phyloP scores from a whole-genome alignment of 2,329 filamentous ascomycete genomes.

The Thielaviopsis populi region DNA sequence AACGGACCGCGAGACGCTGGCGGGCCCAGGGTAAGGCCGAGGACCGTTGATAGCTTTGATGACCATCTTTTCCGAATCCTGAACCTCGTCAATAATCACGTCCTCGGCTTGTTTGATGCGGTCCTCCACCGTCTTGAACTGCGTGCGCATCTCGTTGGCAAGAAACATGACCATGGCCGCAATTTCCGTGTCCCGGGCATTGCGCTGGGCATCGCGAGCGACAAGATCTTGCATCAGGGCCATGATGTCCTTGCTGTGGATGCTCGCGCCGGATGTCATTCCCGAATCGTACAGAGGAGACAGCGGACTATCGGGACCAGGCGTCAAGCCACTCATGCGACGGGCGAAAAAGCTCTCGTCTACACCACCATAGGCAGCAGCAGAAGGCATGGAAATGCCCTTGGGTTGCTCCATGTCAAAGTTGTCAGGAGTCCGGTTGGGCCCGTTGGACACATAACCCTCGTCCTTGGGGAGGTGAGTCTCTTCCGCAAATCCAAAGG shows the following conservation, averaged over 20 bases:
- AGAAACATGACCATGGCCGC: constrained; percentile 85
- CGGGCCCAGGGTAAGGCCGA: constrained; percentile 59
- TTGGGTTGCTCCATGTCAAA: constrained; percentile 34
- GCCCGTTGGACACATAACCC: constrained; percentile 72
- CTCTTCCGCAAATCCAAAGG: constrained; percentile 26
- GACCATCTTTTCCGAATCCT: constrained; percentile 72
- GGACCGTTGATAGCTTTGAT: constrained; percentile 75
- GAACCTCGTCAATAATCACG: constrained; percentile 72
- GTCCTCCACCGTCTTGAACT: constrained; percentile 88
- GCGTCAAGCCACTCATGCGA: constrained; percentile 76
- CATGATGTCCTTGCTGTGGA: constrained; percentile 92
- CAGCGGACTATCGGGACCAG: constrained; percentile 76
- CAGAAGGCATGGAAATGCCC: constrained; percentile 27
- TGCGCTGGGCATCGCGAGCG: constrained; percentile 89
- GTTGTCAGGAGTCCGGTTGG: constrained; percentile 39
- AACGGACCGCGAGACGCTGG: constrained; percentile 37
- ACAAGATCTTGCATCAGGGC: constrained; percentile 97
- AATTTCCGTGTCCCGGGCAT: constrained; percentile 91
- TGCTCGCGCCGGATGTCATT: constrained; percentile 58
- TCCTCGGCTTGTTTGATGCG: constrained; percentile 83
- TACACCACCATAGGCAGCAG: constrained; percentile 28
- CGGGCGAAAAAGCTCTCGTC: constrained; percentile 57
- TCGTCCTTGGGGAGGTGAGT: constrained; percentile 42
- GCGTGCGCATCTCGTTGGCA: constrained; percentile 91
- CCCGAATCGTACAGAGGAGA: constrained; percentile 85